These are phyloP conservation scores for Penicillium taxi DNA, from an alignment of 495 filamentous ascomycete genomes.

Conservation along the genomic window DNA sequence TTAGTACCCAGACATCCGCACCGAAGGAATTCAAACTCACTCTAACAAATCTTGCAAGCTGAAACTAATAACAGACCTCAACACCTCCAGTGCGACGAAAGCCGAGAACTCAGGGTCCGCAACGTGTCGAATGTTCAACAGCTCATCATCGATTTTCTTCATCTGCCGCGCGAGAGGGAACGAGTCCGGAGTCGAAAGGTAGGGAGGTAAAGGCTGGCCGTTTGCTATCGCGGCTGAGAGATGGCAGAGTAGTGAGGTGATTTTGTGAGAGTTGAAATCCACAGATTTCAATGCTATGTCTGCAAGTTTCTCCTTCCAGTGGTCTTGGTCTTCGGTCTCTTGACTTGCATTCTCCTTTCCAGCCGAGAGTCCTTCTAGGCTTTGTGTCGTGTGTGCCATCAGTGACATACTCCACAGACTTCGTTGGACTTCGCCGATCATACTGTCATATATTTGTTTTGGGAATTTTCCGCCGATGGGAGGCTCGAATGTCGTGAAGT, in stretches of 20 bases:
- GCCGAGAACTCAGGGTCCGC: constrained; percentile 64
- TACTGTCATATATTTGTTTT: constrained; percentile 24
- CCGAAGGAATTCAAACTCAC: constrained; percentile 16
- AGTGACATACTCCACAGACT: constrained; percentile 60
- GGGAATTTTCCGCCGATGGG: constrained; percentile 33
- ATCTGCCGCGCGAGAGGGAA: constrained; percentile 49
- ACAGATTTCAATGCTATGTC: constrained; percentile 25
- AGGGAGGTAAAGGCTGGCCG: constrained; percentile 51
- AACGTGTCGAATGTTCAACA: constrained; percentile 57
- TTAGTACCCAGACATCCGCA: background rate
- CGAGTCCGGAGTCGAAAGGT: constrained; percentile 46
- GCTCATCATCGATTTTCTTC: constrained; percentile 41
- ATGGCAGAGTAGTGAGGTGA: constrained; percentile 56
- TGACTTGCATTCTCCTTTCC: constrained; percentile 4
- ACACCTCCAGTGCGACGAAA: constrained; percentile 66
- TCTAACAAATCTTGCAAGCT: constrained; percentile 52
- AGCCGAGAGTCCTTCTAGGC: constrained; percentile 15
- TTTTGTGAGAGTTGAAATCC: constrained; percentile 52
- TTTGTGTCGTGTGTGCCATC: constrained; percentile 46
- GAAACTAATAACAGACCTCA: constrained; percentile 55
- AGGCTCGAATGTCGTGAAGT: constrained; percentile 30
- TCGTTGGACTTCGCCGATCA: constrained; percentile 28
- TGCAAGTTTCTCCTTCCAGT: constrained; percentile 23
- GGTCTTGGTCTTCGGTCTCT: constrained; percentile 2
- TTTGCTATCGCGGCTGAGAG: constrained; percentile 57